Base-by-base conservation (phyloP, 495 filamentous ascomycete genomes). In the Hypoxylon crocopeplum region DNA sequence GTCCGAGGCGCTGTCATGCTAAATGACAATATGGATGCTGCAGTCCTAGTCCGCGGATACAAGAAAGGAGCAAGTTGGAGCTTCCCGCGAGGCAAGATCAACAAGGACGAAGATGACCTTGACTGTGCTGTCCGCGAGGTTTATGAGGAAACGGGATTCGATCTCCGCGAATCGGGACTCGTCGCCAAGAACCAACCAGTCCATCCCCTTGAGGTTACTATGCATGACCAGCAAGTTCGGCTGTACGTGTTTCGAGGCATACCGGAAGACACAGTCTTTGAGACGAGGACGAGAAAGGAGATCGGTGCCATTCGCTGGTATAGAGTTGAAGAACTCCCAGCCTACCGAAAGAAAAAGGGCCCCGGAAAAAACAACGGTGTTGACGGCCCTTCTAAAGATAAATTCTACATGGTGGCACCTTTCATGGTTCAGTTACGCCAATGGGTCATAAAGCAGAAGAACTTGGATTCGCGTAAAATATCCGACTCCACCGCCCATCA, bases 251-350 rank as follows among this genome's bases (percentile, higher is more conserved):
- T 97, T 68, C 85, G 91, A 17, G 87, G 90, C 42, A 84, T 98
- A 13, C 88, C 91, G 11, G 87, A 88, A 74, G 87, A 97, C 66
- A 91, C 91, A 2, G 64, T 86, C 46, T 98, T 98, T 69, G 86
- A 91, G 63, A 91, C 95, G 8, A 86, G 86, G 42, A 98, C 94
- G 3, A 81, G 94, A 42, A 98, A 98, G 71, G 95, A 98, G 73
- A 98, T 98, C 71, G 95, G 93, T 69, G 92, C 89, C 73, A 94
- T 98, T 53, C 77, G 88, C 64, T 98, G 94, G 94, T 96, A 93
- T 72, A 88, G 83, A 52, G 75, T 98, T 11, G 88, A 89, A 0
- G 92, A 96, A 25, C 79, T 98, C 11, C 94, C 94, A 0, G 89
- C 91, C 0, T 85, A 88, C 59, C 88, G 87, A 55, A 91, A 88